phyloP scores from a whole-genome alignment of 1,284 basidiomycete species.

The Mycena citricolor region DNA sequence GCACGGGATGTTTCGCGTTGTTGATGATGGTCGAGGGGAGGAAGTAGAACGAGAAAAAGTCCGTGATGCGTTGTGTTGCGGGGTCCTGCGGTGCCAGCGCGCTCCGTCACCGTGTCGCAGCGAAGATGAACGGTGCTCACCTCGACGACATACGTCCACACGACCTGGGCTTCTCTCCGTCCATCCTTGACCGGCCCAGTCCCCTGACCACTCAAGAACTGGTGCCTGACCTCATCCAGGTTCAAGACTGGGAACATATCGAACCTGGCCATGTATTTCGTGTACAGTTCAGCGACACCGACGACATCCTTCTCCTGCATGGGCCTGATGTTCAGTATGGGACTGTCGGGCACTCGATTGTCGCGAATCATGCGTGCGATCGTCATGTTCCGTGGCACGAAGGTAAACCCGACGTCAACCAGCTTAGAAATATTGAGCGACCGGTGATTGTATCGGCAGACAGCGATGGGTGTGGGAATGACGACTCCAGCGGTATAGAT shows the following conservation, averaged over 20 bases:
- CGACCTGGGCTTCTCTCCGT: constrained; percentile 78
- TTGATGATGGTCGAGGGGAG: constrained; percentile 90
- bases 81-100: constrained; percentile 80
- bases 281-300: constrained; percentile 74
- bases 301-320: constrained; percentile 83
- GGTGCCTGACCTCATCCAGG: constrained; percentile 83
- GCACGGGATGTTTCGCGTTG: constrained; percentile 56
- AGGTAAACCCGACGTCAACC: constrained; percentile 89
- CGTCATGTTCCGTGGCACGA: constrained; percentile 81
- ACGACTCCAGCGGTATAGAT: constrained; percentile 95
- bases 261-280: constrained; percentile 84
- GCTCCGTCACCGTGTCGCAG: no score
- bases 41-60: constrained; percentile 96
- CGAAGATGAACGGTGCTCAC: constrained; percentile 47
- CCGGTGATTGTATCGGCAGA: constrained; percentile 90
- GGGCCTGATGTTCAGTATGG: constrained; percentile 75
- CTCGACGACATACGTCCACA: constrained; percentile 97
- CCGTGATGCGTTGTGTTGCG: constrained; percentile 81
- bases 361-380: constrained; percentile 81
- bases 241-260: constrained; percentile 80
- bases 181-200: constrained; percentile 51
- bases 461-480: constrained; percentile 86
- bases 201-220: constrained; percentile 86
- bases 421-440: constrained; percentile 92
- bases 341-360: constrained; percentile 64